Evolutionary conservation across 495 filamentous ascomycete species (phyloP).

Genomic region (Penicillium canariense): DNA sequence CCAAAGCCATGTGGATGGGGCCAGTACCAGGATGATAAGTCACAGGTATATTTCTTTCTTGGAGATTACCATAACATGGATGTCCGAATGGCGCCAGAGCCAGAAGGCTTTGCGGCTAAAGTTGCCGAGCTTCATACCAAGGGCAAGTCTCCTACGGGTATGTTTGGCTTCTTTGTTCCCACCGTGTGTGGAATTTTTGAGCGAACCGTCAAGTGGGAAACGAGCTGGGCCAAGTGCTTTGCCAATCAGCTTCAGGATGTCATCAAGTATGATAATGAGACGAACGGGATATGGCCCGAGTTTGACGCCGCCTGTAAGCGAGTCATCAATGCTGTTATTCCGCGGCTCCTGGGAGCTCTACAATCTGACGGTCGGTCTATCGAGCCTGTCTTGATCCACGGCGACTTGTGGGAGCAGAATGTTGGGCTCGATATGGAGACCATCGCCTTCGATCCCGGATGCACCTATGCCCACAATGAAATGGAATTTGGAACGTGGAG

Average conservation of each 20-base stretch:
- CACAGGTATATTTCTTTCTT: neutral
- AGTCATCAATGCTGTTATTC: neutral
- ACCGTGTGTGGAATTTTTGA: conserved; percentile 5
- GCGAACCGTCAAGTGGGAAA: neutral
- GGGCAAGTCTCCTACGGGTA: conserved; percentile 6
- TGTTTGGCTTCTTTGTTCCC: conserved; percentile 7
- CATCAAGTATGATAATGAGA: neutral
- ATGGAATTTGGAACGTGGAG: neutral
- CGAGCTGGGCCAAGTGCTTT: neutral
- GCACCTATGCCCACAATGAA: neutral
- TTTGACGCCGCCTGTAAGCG: neutral
- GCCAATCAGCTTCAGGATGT: neutral
- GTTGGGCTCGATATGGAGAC: neutral
- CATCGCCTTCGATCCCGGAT: neutral
- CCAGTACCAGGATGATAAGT: neutral
- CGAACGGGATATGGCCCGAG: conserved; percentile 1
- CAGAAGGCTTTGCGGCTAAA: neutral
- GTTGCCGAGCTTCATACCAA: neutral
- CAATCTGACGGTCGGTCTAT: neutral
- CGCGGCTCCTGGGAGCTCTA: conserved; percentile 1
- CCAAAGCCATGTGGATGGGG: conserved; percentile 2
- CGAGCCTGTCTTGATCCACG: conserved; percentile 9
- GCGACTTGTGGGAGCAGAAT: conserved; percentile 10
- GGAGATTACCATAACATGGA: neutral
- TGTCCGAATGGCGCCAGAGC: neutral